Evolutionary conservation across 805 yeast species (phyloP).

Genomic region (Grigorovia humatica): DNA sequence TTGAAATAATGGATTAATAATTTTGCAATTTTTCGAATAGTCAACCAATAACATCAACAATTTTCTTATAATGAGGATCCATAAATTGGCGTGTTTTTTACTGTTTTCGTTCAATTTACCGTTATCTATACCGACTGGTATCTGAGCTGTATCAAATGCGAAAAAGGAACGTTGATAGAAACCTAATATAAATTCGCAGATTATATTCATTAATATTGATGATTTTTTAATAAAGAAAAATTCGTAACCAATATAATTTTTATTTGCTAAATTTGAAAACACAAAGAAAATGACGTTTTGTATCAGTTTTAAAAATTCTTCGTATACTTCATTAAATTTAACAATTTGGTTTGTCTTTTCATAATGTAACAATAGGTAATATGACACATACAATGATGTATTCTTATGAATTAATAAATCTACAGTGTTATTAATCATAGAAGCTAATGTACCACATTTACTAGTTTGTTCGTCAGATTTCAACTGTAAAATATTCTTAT

Average conservation of each 20-base stretch:
- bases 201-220: slow-evolving; percentile 14
- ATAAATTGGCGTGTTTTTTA: slow-evolving; percentile 10
- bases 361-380: slow-evolving; percentile 20
- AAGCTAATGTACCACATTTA: slow-evolving; percentile 17
- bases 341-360: slow-evolving; percentile 12
- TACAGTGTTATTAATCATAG: slow-evolving; percentile 17
- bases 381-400: slow-evolving; percentile 15
- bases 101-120: not conserved
- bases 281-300: slow-evolving; percentile 25
- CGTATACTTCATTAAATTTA: slow-evolving; percentile 12
- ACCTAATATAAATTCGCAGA: slow-evolving; percentile 20
- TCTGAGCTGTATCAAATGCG: slow-evolving; percentile 3
- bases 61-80: slow-evolving; percentile 16
- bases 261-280: slow-evolving; percentile 24
- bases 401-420: slow-evolving; percentile 24
- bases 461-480: slow-evolving; percentile 15
- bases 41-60: slow-evolving; percentile 21
- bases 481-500: slow-evolving; percentile 12
- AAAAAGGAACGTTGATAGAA: slow-evolving; percentile 14
- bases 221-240: slow-evolving; percentile 22
- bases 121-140: not conserved
- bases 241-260: slow-evolving; percentile 25
- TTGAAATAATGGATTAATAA: slow-evolving; percentile 10
- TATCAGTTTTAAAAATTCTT: slow-evolving; percentile 17
- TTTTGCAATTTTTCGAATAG: slow-evolving; percentile 24